phyloP scores from a whole-genome alignment of 495 filamentous ascomycete species.

The Aspergillus saccharolyticus region DNA sequence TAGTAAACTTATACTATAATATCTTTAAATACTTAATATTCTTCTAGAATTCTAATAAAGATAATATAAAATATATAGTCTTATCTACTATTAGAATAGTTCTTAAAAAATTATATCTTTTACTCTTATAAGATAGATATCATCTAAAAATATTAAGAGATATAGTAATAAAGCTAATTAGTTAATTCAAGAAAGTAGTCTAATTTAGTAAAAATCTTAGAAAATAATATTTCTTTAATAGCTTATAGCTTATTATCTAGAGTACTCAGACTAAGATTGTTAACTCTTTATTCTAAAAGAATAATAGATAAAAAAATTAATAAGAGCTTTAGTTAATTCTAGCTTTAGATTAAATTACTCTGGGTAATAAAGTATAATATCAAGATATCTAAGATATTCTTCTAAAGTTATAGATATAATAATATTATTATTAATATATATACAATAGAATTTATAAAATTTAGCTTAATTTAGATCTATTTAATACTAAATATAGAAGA shows the following conservation, averaged over 20 bases:
- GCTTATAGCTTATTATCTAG: not conserved
- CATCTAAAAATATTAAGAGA: not conserved
- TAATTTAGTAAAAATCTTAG: not conserved
- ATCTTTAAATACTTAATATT: not conserved
- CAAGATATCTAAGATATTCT: not conserved
- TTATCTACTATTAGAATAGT: not conserved
- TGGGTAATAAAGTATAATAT: not conserved
- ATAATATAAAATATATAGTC: no score
- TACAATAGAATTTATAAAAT: not conserved
- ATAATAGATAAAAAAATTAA: not conserved
- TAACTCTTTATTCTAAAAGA: not conserved
- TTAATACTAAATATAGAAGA: not conserved
- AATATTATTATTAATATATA: not conserved
- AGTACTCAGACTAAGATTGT: not conserved
- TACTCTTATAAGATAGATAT: not conserved
- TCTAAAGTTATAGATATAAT: not conserved
- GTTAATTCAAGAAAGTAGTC: not conserved
- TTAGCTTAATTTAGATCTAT: not conserved
- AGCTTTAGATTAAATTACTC: not conserved
- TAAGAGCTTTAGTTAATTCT: not conserved
- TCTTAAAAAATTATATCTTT: not conserved
- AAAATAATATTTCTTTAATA: not conserved
- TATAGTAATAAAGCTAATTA: not conserved
- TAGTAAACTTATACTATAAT: no score
- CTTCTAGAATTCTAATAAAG: no score